Percentiles rank a stretch among this genome's conserved stretches.
Evolutionary conservation across 2,329 filamentous ascomycete species (phyloP).

Genomic region (Penicillium sp.): DNA sequence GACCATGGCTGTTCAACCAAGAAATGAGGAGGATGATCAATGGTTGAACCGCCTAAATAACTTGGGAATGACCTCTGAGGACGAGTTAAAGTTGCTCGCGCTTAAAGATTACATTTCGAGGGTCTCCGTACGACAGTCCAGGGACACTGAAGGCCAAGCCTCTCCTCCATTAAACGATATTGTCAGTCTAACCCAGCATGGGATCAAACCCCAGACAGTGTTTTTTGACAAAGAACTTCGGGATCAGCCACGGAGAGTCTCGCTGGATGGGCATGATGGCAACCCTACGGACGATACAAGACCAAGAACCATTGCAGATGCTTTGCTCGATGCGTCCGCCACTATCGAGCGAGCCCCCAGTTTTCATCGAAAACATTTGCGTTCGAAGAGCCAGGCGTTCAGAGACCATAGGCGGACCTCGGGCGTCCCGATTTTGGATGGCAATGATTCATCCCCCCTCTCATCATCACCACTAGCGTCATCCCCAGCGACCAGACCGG

Average conservation of each 20-base stretch:
- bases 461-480: slow-evolving; percentile 40
- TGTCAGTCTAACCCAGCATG: slow-evolving; percentile 71
- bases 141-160: slow-evolving; percentile 43
- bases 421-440: slow-evolving; percentile 1
- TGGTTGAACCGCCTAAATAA: slow-evolving; percentile 86
- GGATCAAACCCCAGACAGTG: slow-evolving; percentile 81
- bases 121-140: slow-evolving; percentile 69
- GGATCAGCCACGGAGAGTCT: slow-evolving; percentile 42
- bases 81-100: slow-evolving; percentile 85
- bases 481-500: slow-evolving; percentile 34
- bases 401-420: slow-evolving; percentile 26
- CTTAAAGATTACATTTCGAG: slow-evolving; percentile 91
- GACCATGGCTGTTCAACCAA: slow-evolving; percentile 63
- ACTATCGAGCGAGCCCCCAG: slow-evolving; percentile 70
- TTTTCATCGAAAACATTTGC: slow-evolving; percentile 45
- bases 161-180: slow-evolving; percentile 64
- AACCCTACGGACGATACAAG: slow-evolving; percentile 40
- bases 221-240: slow-evolving; percentile 80
- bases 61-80: slow-evolving; percentile 76
- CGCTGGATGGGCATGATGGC: slow-evolving; percentile 29
- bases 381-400: slow-evolving; percentile 43
- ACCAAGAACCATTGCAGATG: slow-evolving; percentile 83
- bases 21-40: slow-evolving; percentile 89
- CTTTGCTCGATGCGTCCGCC: slow-evolving; percentile 86
- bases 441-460: slow-evolving; percentile 27